Evolutionary conservation across 179 eudicot species (phyloP), one percentile per base, ranked within the genome.

Genomic region (Corrigiola litoralis): DNA sequence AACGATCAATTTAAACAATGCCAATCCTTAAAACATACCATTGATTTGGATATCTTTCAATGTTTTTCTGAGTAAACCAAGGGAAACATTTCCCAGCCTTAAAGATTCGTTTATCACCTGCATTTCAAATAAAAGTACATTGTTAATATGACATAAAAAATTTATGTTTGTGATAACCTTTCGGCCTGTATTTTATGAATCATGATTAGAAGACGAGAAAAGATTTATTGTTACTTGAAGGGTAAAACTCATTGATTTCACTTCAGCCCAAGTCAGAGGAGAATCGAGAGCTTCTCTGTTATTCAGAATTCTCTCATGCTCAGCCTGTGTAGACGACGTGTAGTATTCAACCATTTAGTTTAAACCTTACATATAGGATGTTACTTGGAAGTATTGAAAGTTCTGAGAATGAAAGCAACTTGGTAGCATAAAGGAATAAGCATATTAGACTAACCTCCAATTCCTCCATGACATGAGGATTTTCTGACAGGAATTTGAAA

Each of bases 241-340:
- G 10, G 94, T 87, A 69, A 79, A 89, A 50, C 74, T 84, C 96
- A 89, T 87, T 4, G 88, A 76, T 73, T 87, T 89, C 37, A 84
- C 85, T 76, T 89, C 92, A 10, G 62, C 67, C 96, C 92, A 86
- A 29, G 86, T 75, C 21, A 86, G 70, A 23, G 75, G 72, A 20
- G 82, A 57, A 25, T 73, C 78, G 2, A 70, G 58, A 34, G 34
- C 75, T 33, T 74, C 82, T 69, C 78, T 77, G 28, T 34, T 79
- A 28, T 53, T 67, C 31, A 86, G n/a, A 32, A 88, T 75, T 16
- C 55, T 65, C 69, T 79, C 89, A 51, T 88, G 96, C 76, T 88
- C 96, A 52, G 59, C 86, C 96, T 88, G 75, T 67, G 24, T 23
- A 61, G 53, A 31, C n/a, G 24, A 32, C 17, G 16, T 10, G 34